These are phyloP conservation scores for Tirmania nivea DNA, from an alignment of 495 filamentous ascomycete genomes.

Conservation along the genomic window DNA sequence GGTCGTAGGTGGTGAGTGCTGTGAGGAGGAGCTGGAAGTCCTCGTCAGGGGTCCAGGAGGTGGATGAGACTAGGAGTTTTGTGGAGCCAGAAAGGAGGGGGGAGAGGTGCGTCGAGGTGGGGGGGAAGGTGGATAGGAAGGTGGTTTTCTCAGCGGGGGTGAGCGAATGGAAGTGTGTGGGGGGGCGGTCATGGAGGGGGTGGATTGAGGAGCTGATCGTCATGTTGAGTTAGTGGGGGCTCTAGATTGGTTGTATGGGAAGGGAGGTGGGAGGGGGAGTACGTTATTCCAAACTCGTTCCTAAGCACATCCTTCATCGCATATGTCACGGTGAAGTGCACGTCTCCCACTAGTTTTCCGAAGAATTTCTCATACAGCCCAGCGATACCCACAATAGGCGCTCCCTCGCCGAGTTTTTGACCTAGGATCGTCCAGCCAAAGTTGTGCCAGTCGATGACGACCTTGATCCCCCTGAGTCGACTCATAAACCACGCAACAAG, in stretches of 20 bases:
- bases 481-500: slow-evolving; percentile 49
- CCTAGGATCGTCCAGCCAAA: slow-evolving; percentile 86
- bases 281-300: slow-evolving; percentile 19
- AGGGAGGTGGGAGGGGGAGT: not conserved
- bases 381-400: slow-evolving; percentile 45
- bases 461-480: slow-evolving; percentile 52
- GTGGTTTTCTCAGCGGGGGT: slow-evolving; percentile 25
- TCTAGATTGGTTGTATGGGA: not conserved
- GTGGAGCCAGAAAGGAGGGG: slow-evolving; percentile 33
- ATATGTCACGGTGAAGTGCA: slow-evolving; percentile 68
- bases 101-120: slow-evolving; percentile 33
- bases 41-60: slow-evolving; percentile 92
- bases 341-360: slow-evolving; percentile 36
- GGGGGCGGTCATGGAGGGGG: slow-evolving; percentile 70
- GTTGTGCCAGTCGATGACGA: slow-evolving; percentile 97
- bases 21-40: slow-evolving; percentile 82
- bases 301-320: slow-evolving; percentile 63
- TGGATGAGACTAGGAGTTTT: slow-evolving; percentile 64
- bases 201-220: slow-evolving; percentile 37
- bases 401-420: slow-evolving; percentile 43
- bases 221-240: slow-evolving; percentile 25
- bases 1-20: slow-evolving; percentile 51
- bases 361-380: slow-evolving; percentile 54
- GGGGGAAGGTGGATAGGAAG: slow-evolving; percentile 40
- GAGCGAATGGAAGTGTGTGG: slow-evolving; percentile 58